Base-by-base conservation (phyloP, 352 stramenopile species). In the Albugo laibachii region DNA sequence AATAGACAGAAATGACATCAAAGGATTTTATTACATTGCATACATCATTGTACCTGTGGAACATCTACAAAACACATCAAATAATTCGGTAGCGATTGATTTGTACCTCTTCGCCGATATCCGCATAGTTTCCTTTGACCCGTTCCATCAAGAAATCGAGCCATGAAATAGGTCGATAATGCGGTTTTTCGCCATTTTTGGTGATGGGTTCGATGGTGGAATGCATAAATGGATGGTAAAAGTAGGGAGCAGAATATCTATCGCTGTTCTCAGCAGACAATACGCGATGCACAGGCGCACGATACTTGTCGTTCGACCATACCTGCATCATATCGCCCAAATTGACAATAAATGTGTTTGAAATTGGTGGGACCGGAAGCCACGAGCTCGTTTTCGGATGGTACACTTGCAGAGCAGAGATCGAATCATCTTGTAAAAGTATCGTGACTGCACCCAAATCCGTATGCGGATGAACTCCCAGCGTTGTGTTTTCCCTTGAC, bases 61-160 rank as follows among this genome's bases (percentile, higher is more conserved):
- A 31, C 24, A 31, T 31, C 24, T 31, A 31, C 24, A 31, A n/a
- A n/a, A 31, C 24, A 31, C 24, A 31, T 31, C 8, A 31, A 31
- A 3, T n/a, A 19, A 53, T 58, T 6, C 24, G 42, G 45, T 62
- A 97, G 52, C 95, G 64, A 19, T 62, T 61, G 49, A 95, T 95
- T 66, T 96, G 84, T 50, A 95, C 85, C 50, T 97, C 89, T n/a
- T 81, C 63, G 18, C 89, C 89, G 19, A 85, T 50, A 65, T 97
- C 78, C 4, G 76, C 83, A 52, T 92, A 86, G 61, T 96, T 82
- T 39, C 89, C 85, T 24, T 81, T 72, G 67, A 95, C 93, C 16
- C 87, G 74, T 36, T 80, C 52, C 36, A 72, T 61, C 38, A 83
- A 69, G 57, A 91, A 97, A 46, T 95, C 83, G 24, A 73, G 75